These are phyloP conservation scores for Rhipidocladum racemiflorum DNA, from an alignment of 176 grass and related monocot genomes.

Conservation along the genomic window DNA sequence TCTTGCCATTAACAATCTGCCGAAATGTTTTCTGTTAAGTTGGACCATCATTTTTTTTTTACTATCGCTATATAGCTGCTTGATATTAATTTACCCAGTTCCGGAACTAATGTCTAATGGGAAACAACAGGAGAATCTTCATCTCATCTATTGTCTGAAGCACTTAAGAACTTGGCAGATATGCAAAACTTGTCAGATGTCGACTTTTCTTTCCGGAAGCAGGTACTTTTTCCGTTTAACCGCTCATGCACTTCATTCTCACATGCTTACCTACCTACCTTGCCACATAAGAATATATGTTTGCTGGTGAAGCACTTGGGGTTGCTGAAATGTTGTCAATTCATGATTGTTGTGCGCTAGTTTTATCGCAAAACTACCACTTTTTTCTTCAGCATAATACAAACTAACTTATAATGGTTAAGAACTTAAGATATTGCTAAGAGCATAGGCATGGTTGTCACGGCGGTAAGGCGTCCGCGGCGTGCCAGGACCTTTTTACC, in stretches of 20 bases:
- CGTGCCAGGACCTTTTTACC: too few relatives aligned
- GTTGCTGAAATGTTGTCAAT: neutral
- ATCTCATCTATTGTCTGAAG: slow-evolving; percentile 64
- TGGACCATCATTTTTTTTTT: slow-evolving; percentile 1
- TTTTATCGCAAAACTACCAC: neutral
- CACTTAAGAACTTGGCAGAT: slow-evolving; percentile 66
- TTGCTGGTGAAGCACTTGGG: neutral
- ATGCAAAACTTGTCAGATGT: slow-evolving; percentile 84
- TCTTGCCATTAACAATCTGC: neutral
- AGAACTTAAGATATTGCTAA: neutral
- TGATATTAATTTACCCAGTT: slow-evolving; percentile 13
- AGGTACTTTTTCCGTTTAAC: slow-evolving; percentile 48
- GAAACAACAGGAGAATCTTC: slow-evolving; percentile 68
- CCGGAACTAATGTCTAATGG: slow-evolving; percentile 29
- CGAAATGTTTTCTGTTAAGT: slow-evolving; percentile 13
- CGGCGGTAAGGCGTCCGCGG: too few relatives aligned
- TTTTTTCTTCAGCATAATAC: neutral
- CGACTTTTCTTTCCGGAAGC: slow-evolving; percentile 79
- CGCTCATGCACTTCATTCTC: neutral
- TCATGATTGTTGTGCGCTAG: neutral
- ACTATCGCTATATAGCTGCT: neutral
- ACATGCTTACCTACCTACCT: neutral
- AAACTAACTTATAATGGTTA: neutral
- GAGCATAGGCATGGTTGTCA: neutral
- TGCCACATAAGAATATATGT: neutral